A percentile compares a stretch with the other conserved stretches of the same genome.
phyloP scores from a whole-genome alignment of 371 early-diverging fungal genomes.

The Capillidium rhysosporum region DNA sequence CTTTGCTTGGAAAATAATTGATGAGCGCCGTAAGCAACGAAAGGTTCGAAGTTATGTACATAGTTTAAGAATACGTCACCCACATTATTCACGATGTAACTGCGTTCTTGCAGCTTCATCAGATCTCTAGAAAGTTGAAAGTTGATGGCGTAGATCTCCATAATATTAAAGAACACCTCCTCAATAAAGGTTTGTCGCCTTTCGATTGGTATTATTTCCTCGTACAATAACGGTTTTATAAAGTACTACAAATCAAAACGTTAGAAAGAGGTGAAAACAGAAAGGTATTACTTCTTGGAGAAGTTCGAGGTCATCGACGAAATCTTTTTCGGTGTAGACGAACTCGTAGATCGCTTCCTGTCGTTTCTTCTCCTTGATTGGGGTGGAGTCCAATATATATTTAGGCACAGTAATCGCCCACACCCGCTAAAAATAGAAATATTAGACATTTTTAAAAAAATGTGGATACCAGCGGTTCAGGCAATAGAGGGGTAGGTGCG shows the following conservation, averaged over 20 bases:
- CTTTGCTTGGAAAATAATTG: conserved; percentile 64
- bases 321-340: conserved; percentile 75
- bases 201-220: conserved; percentile 34
- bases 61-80: conserved; percentile 69
- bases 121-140: conserved; percentile 37
- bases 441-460: neutral
- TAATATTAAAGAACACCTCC: conserved; percentile 63
- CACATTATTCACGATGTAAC: conserved; percentile 46
- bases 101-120: conserved; percentile 42
- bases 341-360: conserved; percentile 86
- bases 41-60: conserved; percentile 50
- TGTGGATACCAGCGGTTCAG: neutral
- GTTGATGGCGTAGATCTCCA: conserved; percentile 48
- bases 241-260: conserved; percentile 23
- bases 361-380: conserved; percentile 52
- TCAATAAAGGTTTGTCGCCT: conserved; percentile 42
- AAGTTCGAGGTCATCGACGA: conserved; percentile 58
- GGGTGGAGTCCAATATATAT: conserved; percentile 48
- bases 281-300: conserved; percentile 52
- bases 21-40: conserved; percentile 74
- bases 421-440: conserved; percentile 14
- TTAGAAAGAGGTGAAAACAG: conserved; percentile 1
- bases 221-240: conserved; percentile 45
- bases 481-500: neutral
- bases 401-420: conserved; percentile 45